Base-by-base conservation (phyloP, 1,284 basidiomycete species). In the Flammula alnicola region DNA sequence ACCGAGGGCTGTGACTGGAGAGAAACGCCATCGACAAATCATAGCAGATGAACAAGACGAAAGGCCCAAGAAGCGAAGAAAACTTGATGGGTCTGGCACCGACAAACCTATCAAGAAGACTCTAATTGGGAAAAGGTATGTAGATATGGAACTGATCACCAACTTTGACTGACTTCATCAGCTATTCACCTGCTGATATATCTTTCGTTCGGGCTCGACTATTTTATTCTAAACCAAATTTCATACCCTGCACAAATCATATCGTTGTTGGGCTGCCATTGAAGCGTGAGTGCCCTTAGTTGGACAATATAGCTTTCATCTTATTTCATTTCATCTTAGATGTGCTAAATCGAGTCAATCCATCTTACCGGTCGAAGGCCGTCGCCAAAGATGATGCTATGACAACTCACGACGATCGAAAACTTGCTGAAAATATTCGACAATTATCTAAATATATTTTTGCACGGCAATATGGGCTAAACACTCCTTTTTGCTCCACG, bases 391-490 rank as follows among this genome's bases (percentile, higher is more conserved):
- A 64, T 6, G 27, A 40, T n/a, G 10, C 37, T 29, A 59, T 63
- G 25, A 57, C 46, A 1, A 49, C 54, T 5, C 69, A 70, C 49
- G 57, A 66, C 10, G 75, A 65, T 10, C 62, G 70, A 47, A 76
- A 79, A 20, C 16, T 42, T 56, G 73, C 69, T 41, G 72, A 72
- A 36, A 64, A 79, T 46, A 78, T 80, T 1, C 77, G 88, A 17
- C 85, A 85, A 58, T 66, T 92, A 1, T 76, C 85, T 17, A 94
- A 93, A 70, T 91, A 95, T 63, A 72, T 96, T 0, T 95, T 95
- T 59, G 85, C 92, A 5, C 76, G 83, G 23, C 89, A 93, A 57
- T 92, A 87, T 58, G 78, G 79, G 0, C 67, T 95, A 1, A 66
- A 76, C 9, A 89, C 75, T 55, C 76, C 84, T 3, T 93, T 81